Evolutionary conservation across 1,284 basidiomycete species (phyloP).

Genomic region (Phellinidium pouzarii): DNA sequence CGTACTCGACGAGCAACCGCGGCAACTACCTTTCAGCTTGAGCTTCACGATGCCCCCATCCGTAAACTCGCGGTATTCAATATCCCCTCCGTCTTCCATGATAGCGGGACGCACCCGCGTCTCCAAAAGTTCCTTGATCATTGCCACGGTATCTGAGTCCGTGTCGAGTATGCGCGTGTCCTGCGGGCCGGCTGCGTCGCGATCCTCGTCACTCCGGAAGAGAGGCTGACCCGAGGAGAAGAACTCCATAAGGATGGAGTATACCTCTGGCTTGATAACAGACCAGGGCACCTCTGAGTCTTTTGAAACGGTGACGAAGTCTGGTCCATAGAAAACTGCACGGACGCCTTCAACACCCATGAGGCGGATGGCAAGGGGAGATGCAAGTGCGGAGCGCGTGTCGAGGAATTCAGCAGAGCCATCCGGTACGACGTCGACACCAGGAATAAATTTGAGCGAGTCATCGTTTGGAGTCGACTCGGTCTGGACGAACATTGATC

Average conservation of each 20-base stretch:
- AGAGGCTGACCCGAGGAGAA: slow-evolving; percentile 86
- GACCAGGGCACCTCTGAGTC: slow-evolving; percentile 83
- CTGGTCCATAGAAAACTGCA: slow-evolving; percentile 91
- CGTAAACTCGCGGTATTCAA: slow-evolving; percentile 74
- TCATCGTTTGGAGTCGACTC: slow-evolving; percentile 97
- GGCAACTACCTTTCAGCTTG: slow-evolving; percentile 93
- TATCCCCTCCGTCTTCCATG: slow-evolving; percentile 91
- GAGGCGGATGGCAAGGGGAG: slow-evolving; percentile 87
- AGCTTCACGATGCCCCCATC: slow-evolving; percentile 61
- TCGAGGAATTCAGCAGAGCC: slow-evolving; percentile 94
- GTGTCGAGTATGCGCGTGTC: slow-evolving; percentile 95
- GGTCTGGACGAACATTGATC: slow-evolving; percentile 96
- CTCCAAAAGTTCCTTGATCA: slow-evolving; percentile 98
- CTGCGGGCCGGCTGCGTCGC: slow-evolving; percentile 77
- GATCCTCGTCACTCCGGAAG: slow-evolving; percentile 76
- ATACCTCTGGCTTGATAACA: slow-evolving; percentile 96
- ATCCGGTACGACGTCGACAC: slow-evolving; percentile 78
- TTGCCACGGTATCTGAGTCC: slow-evolving; percentile 95
- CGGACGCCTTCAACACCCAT: slow-evolving; percentile 91
- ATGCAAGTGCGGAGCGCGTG: slow-evolving; percentile 73
- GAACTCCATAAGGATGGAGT: slow-evolving; percentile 96
- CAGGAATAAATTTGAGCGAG: slow-evolving; percentile 97
- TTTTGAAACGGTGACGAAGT: slow-evolving; percentile 97
- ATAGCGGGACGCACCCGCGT: slow-evolving; percentile 94
- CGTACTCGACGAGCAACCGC: slow-evolving; percentile 88